Evolutionary conservation across 768 basidiomycete species (phyloP), one percentile per base, ranked within the genome.

Genomic region (Macrolepiota albuminosa): DNA sequence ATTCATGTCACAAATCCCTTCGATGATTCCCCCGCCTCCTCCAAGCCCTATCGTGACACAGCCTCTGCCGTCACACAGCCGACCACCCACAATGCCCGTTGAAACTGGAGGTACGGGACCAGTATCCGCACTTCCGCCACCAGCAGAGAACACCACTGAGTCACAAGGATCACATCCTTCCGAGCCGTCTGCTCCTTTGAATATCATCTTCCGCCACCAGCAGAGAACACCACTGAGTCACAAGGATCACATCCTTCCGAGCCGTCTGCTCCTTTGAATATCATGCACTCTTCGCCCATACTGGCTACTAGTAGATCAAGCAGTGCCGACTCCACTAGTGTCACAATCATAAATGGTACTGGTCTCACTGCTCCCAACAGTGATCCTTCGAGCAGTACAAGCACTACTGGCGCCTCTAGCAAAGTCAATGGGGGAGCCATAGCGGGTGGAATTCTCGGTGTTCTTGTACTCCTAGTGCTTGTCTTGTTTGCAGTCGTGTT

Each of bases 371-470:
- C 13, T 36, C 34, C 55, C 10, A 10, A 18, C 53, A 14, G 29
- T 10, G 21, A 11, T 9, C 18, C 58, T 16, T 13, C 50, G 16
- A 36, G 7, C 33, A 37, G n/a, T 33, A 0, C 37, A 48, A 55
- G 43, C 45, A 16, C 54, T 9, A 49, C 63, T 24, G 59, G 66
- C 16, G 54, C 59, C 36, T 29, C 64, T 36, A 52, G 64, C 63
- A 61, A 55, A 57, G 24, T 58, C 40, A 66, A 76, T 45, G 73
- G 73, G 9, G 84, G 81, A 10, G 76, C 76, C 5, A 82, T 87
- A 43, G 84, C 79, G 6, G 86, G 85, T 3, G 73, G 77, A 16
- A 74, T 84, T 50, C 61, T 87, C 18, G 85, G 82, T n/a, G 77
- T 74, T 34, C 68, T 82, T 37, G 60, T 77, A 9, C 61, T 80